Evolutionary conservation across 2,329 filamentous ascomycete species (phyloP), one percentile per base, ranked within the genome.

Genomic region (Exophiala oligosperma): DNA sequence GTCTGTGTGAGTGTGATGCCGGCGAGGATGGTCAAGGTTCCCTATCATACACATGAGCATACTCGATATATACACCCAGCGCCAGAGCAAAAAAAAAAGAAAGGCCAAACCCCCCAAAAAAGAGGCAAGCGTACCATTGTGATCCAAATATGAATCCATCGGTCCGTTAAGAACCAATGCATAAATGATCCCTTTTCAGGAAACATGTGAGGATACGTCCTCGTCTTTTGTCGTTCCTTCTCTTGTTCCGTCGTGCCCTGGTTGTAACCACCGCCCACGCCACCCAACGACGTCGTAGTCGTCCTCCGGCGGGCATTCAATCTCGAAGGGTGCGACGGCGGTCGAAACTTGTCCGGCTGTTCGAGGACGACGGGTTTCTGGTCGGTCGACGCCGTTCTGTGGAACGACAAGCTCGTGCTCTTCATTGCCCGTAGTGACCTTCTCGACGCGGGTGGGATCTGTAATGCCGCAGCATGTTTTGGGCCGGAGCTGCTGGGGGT

Each of bases 161-260:
- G 83, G 72, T 85, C 93, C 66, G 90, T 86, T 71, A 96, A 80
- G 73, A 97, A 92, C 84, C 88, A 92, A 73, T 93, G 84, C 76
- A 90, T 82, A 74, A 91, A 91, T 0, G 89, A 90, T 4, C 91
- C 91, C 70, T 88, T 81, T 0, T 92, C 87, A 48, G 93, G 89
- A 81, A 96, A 92, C 82, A 95, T 87, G 67, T 92, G 88, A 1
- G 94, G 94, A 72, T 97, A 97, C 64, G 89, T 79, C 73, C 84
- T 89, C 64, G 76, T 83, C 65, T 79, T 81, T 78, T 91, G 91
- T 60, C 81, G 82, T 62, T 82, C 77, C 51, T 80, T 76, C 73
- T 96, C 88, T 52, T 86, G 81, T 21, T 81, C 77, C 14, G 84
- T 86, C 40, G 64, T 43, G 35, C 52, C 56, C 53, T 67, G 65